Conservation (phyloP, 805 yeast species). For the Starmerella apis region DNA sequence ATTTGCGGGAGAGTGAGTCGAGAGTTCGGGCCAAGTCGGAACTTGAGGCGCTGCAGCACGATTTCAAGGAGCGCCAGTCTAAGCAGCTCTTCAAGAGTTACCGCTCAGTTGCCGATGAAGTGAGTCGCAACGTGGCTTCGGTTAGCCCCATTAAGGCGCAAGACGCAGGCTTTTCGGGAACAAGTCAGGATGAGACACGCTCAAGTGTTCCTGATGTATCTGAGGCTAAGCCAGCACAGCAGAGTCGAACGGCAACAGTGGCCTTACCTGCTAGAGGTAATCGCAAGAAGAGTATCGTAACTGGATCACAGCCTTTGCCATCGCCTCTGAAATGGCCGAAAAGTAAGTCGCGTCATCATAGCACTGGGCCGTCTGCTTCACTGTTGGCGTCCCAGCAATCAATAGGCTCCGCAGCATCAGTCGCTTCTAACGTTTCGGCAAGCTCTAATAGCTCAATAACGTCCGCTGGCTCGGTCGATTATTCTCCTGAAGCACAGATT, state of each 20-base stretch:
- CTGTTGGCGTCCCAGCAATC: not conserved
- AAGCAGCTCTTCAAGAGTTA: slow-evolving; percentile 80
- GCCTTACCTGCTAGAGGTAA: not conserved
- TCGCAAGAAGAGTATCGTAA: slow-evolving; percentile 3
- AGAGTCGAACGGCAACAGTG: not conserved
- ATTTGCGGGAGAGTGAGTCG: not conserved
- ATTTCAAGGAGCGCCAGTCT: slow-evolving; percentile 36
- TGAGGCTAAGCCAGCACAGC: not conserved
- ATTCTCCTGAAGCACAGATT: not conserved
- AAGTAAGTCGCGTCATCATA: not conserved
- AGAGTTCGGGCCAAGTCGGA: not conserved
- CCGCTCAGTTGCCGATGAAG: slow-evolving; percentile 79
- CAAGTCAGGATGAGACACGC: too few species aligned
- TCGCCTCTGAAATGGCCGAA: slow-evolving; percentile 16
- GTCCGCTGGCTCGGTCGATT: not conserved
- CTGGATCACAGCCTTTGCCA: slow-evolving; percentile 22
- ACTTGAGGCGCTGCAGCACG: not conserved
- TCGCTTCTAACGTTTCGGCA: too few species aligned
- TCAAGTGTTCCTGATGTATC: too few species aligned
- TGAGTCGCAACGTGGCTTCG: slow-evolving; percentile 41
- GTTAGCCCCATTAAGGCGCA: too few species aligned
- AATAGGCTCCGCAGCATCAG: too few species aligned
- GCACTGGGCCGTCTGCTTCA: not conserved
- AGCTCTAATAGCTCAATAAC: not conserved
- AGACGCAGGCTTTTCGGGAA: too few species aligned